phyloP scores from a whole-genome alignment of 495 filamentous ascomycete species.

The Chaetomidium leptoderma region DNA sequence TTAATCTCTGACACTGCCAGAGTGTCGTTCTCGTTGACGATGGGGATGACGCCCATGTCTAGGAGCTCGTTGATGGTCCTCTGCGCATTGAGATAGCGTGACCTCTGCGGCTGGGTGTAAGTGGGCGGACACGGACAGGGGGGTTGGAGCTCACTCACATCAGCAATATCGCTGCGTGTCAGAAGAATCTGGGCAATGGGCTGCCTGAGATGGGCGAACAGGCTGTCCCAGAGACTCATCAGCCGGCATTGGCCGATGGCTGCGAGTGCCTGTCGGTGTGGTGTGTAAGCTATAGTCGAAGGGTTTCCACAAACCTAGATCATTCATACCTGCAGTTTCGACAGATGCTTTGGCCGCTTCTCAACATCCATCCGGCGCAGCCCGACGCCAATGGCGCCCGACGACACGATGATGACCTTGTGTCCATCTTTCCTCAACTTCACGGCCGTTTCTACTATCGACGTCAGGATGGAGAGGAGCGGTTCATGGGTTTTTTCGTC shows the following conservation, averaged over 20 bases:
- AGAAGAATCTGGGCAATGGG: conserved; percentile 92
- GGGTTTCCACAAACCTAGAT: not conserved
- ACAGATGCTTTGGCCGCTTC: conserved; percentile 81
- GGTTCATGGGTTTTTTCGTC: conserved; percentile 96
- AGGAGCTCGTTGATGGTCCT: conserved; percentile 88
- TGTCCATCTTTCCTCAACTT: conserved; percentile 85
- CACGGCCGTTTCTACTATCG: conserved; percentile 90
- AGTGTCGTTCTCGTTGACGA: conserved; percentile 98
- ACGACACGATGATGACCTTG: conserved; percentile 90
- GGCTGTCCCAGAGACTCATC: conserved; percentile 90
- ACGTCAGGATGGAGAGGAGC: conserved; percentile 80
- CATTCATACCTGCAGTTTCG: conserved; percentile 65
- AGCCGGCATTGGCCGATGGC: conserved; percentile 94
- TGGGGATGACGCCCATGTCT: conserved; percentile 93
- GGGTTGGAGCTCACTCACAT: conserved; percentile 52
- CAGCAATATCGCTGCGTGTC: conserved; percentile 95
- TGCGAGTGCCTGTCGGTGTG: conserved; percentile 69
- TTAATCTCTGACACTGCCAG: conserved; percentile 97
- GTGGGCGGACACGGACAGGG: not conserved
- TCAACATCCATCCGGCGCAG: conserved; percentile 83
- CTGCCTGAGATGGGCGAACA: conserved; percentile 81
- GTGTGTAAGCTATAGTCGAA: not conserved
- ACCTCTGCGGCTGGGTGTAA: conserved; percentile 52
- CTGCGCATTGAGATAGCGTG: conserved; percentile 93
- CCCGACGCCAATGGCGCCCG: conserved; percentile 91